Evolutionary conservation across 176 grass and related monocot species (phyloP).

Genomic region (Musa schizocarpa): DNA sequence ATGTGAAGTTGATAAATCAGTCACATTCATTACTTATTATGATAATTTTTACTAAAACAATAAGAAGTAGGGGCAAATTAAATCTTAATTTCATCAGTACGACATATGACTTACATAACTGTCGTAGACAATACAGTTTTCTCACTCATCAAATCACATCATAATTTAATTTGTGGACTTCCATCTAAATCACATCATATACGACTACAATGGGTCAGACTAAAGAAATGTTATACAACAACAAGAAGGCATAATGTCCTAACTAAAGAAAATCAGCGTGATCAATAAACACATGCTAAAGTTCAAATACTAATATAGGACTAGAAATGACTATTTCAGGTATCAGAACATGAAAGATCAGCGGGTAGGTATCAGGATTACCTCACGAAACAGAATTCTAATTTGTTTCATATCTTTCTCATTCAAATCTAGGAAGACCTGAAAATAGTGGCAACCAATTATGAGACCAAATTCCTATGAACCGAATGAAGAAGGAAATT

Average conservation of each 20-base stretch:
- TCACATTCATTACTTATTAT: no score
- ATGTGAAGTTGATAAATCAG: no score
- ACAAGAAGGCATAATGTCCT: not conserved
- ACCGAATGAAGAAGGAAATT: not conserved
- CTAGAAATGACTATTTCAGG: not conserved
- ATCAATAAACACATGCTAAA: not conserved
- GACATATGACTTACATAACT: no score
- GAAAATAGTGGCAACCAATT: slow-evolving; percentile 24
- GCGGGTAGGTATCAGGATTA: slow-evolving; percentile 11
- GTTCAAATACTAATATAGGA: not conserved
- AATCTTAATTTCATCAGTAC: no score
- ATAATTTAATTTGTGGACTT: no score
- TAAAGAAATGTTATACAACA: no score
- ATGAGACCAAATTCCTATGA: slow-evolving; percentile 2
- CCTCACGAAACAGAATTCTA: slow-evolving; percentile 65
- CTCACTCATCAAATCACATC: no score
- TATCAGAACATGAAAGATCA: not conserved
- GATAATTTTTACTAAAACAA: no score
- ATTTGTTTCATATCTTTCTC: slow-evolving; percentile 79
- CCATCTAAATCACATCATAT: not conserved
- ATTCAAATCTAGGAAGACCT: slow-evolving; percentile 84
- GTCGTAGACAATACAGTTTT: no score
- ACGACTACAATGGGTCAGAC: not conserved
- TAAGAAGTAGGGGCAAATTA: no score
- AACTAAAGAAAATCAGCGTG: not conserved